Base-by-base conservation (phyloP, 2,329 filamentous ascomycete genomes). In the Pseudonectria foliicola region DNA sequence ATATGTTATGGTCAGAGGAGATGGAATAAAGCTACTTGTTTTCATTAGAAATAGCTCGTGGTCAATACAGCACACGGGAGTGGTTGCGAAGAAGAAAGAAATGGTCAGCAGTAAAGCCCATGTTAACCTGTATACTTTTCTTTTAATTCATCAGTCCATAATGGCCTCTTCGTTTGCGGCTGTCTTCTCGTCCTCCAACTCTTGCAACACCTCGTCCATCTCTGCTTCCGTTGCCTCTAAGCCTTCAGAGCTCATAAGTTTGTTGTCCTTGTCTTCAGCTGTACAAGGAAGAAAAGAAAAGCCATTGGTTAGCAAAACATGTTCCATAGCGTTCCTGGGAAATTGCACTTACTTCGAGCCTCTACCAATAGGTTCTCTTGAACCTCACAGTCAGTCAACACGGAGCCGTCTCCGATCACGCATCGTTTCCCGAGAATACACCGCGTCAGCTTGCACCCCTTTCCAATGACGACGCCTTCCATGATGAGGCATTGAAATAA, bases 361-460 rank as follows among this genome's bases (percentile, higher is more conserved):
- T 93, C 89, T 29, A 89, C 80, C 2, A 95, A 73, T 7, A 90
- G 70, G 55, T 90, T 90, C 59, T 95, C 86, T 57, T 95, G 88
- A 5, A 96, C 82, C 62, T 96, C 88, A 51, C 89, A 95, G 41
- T 95, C 85, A 34, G 82, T 88, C 47, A 96, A 62, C n/a, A 79
- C 74, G 6, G 73, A 81, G 7, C 81, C 82, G 30, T 86, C 85
- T n/a, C 90, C 89, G 47, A 98, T 77, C 50, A 83, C 80, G 46
- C 82, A 84, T 42, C 86, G 68, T 53, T 82, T 77, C 4, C 92
- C 92, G 27, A 96, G 64, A 23, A 96, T 85, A 54, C 89, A 95
- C 14, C 85, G 85, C 1, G 85, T 92, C 33, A 96, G 67, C 58
- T 87, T 87, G 54, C 82, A 89, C 28, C 83, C 82, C 50, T 86